A percentile compares a stretch with the other conserved stretches of the same genome.
Conservation (phyloP, 257 asterid genomes). For the Ocimum tenuiflorum region DNA sequence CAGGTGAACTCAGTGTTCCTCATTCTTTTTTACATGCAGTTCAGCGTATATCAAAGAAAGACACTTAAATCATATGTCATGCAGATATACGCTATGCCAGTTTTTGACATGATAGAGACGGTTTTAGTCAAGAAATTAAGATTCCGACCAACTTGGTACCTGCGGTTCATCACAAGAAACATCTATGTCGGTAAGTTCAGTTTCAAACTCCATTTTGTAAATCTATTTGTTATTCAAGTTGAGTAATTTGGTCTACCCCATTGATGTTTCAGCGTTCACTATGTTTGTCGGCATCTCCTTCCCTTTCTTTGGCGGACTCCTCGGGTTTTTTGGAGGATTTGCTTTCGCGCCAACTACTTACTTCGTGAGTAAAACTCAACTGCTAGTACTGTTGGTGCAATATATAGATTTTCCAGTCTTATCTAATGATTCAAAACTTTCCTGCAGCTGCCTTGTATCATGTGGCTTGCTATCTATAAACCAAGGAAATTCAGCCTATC, state of each 20-base stretch:
- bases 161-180: constrained; percentile 60
- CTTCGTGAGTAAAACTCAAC: constrained; percentile 45
- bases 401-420: too few relatives aligned
- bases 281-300: constrained; percentile 78
- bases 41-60: too few relatives aligned
- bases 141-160: constrained; percentile 61
- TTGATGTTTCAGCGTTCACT: constrained; percentile 54
- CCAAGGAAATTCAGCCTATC: constrained; percentile 56
- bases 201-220: background rate
- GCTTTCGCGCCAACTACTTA: constrained; percentile 96
- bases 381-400: too few relatives aligned
- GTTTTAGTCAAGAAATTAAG: constrained; percentile 60
- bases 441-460: constrained; percentile 66
- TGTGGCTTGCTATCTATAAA: constrained; percentile 72
- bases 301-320: constrained; percentile 93
- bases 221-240: background rate
- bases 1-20: constrained; percentile 50
- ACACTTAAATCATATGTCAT: too few relatives aligned
- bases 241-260: background rate
- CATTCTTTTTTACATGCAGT: too few relatives aligned
- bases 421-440: background rate
- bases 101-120: constrained; percentile 84
- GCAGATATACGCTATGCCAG: constrained; percentile 82
- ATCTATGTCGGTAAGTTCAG: constrained; percentile 56
- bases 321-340: constrained; percentile 86